Evolutionary conservation across 202 grass and related monocot species (phyloP).

Genomic region (Panicum virgatum): DNA sequence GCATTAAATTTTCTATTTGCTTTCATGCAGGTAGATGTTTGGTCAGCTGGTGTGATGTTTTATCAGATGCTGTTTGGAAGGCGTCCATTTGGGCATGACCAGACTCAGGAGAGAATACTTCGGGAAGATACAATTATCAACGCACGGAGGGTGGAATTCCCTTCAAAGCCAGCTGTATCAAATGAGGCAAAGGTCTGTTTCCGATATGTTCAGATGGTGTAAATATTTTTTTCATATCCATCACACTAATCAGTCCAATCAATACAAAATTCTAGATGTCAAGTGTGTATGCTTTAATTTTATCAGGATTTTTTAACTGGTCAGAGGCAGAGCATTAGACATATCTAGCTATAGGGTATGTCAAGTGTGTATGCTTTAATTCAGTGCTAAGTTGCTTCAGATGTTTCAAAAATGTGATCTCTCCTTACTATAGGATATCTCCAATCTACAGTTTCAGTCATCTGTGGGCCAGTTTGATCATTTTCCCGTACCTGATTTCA

Average conservation of each 20-base stretch:
- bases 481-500: slow-evolving; percentile 32
- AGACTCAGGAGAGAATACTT: slow-evolving; percentile 97
- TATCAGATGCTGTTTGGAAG: slow-evolving; percentile 97
- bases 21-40: slow-evolving; percentile 91
- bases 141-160: slow-evolving; percentile 92
- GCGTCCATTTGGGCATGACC: slow-evolving; percentile 94
- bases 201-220: slow-evolving; percentile 7
- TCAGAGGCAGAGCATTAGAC: background rate
- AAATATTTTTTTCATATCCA: slow-evolving; percentile 7
- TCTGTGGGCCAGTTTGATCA: background rate
- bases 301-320: slow-evolving; percentile 9
- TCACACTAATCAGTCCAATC: slow-evolving; percentile 13
- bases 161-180: slow-evolving; percentile 83
- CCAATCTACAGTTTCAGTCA: background rate
- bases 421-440: background rate
- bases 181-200: slow-evolving; percentile 87
- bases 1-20: slow-evolving; percentile 19
- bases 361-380: no score
- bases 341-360: background rate
- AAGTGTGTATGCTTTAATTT: background rate
- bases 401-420: slow-evolving; percentile 20
- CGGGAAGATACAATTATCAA: slow-evolving; percentile 99
- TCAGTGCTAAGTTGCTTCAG: background rate
- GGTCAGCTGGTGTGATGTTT: slow-evolving; percentile 96
- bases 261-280: background rate